Evolutionary conservation across 2,329 filamentous ascomycete genomes (phyloP), one percentile per base, ranked within the genome.

Genomic region (Acephala macrosclerotiorum): DNA sequence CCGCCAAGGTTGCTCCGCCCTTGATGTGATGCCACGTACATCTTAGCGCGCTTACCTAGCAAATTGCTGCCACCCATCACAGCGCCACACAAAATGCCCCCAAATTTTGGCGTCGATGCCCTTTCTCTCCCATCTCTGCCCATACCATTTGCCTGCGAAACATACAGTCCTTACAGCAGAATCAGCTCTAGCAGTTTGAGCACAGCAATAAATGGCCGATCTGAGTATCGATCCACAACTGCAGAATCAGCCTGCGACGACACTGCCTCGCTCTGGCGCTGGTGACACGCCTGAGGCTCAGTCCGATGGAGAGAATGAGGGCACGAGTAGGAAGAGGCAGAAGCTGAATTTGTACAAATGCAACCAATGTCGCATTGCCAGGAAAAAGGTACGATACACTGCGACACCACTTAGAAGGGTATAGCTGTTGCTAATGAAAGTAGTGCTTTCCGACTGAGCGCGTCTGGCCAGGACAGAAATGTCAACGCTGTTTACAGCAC

Each of bases 261-360:
- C 16, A 38, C 29, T 38, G 55, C 29, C 55, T 57, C 18, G 11
- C 18, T 20, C 40, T 16, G 57, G 49, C 29, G 57, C 22, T 20
- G 9, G 42, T 22, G 63, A 60, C 14, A 53, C 60, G 9, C 45
- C 33, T 38, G 58, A 60, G 18, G 26, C 25, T 38, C 45, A 38
- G 18, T 56, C 49, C 18, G 63, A 64, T 33, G 58, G 58, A 20
- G 53, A 51, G 49, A 53, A 58, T 14, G 55, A 40, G 47, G 47
- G 40, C 20, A 36, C 36, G 22, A 29, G 51, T 11, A 53, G 60
- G 60, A 68, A 68, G 51, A 62, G 67, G 9, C 64, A 57, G 9
- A 68, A 68, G 42, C 58, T 68, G 25, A 68, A 68, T 47, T 55
- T 68, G 20, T 65, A 56, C 55, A 68, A 68, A 51, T 68, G 67